phyloP scores from a whole-genome alignment of 1,139 yeast species.

The Yarrowia galli region DNA sequence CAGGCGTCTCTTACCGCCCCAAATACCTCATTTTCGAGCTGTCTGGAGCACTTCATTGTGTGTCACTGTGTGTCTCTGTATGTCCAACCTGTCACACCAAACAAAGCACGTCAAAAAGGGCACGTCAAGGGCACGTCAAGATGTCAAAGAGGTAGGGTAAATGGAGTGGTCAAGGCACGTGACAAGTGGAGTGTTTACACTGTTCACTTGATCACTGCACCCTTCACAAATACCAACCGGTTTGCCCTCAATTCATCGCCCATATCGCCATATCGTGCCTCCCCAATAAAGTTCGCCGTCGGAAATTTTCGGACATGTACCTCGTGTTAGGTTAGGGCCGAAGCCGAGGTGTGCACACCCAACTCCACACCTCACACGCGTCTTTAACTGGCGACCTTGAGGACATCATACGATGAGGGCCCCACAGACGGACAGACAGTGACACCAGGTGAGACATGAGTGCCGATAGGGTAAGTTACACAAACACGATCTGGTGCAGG shows the following conservation, averaged over 20 bases:
- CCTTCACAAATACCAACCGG: too few species aligned
- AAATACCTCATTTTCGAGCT: too few species aligned
- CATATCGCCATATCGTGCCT: too few species aligned
- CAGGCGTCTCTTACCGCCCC: too few species aligned
- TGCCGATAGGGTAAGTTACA: not conserved
- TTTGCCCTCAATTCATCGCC: too few species aligned
- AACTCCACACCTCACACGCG: not conserved
- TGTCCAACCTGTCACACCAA: too few species aligned
- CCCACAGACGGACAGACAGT: not conserved
- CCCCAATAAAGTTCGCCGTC: not conserved
- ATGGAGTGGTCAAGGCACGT: not conserved
- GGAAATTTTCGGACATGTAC: conserved; percentile 2
- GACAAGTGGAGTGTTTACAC: too few species aligned
- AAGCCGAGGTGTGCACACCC: conserved; percentile 12
- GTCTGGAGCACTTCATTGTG: too few species aligned
- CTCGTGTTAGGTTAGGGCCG: not conserved
- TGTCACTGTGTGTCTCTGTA: too few species aligned
- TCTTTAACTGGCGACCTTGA: not conserved
- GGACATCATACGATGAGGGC: not conserved
- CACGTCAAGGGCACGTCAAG: conserved; percentile 1
- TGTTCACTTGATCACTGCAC: too few species aligned
- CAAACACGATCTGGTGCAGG: not conserved
- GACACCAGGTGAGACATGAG: conserved; percentile 1
- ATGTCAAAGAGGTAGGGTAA: not conserved
- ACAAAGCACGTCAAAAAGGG: too few species aligned